Evolutionary conservation across 2,329 filamentous ascomycete genomes (phyloP).

Genomic region (Chaetothyriales sp.): DNA sequence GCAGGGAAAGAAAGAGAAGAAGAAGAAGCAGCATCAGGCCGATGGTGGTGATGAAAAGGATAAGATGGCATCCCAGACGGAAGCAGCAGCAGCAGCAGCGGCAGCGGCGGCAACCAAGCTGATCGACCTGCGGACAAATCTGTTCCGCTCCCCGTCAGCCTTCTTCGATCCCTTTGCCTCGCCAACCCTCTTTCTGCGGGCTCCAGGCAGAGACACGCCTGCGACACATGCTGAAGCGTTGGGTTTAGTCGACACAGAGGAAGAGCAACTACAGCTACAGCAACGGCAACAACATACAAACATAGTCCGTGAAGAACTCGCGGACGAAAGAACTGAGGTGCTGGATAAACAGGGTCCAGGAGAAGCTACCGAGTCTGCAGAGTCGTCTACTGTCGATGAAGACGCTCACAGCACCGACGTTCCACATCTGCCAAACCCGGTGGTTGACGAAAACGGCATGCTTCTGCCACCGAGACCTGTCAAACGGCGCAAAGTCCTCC

Average conservation of each 20-base stretch:
- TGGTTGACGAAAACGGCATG: neutral
- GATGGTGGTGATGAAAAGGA: constrained; percentile 5
- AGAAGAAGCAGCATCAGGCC: constrained; percentile 5
- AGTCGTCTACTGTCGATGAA: neutral
- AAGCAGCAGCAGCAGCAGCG: constrained; percentile 9
- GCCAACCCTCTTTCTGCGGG: constrained; percentile 28
- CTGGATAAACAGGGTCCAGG: too few relatives aligned
- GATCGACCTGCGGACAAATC: constrained; percentile 22
- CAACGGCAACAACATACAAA: neutral
- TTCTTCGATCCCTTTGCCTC: constrained; percentile 32
- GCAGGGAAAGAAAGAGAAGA: constrained; percentile 7
- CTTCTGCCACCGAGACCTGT: neutral
- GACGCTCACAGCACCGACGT: neutral
- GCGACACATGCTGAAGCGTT: constrained; percentile 5
- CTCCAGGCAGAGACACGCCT: constrained; percentile 26
- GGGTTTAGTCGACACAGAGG: constrained; percentile 3
- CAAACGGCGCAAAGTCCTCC: constrained; percentile 13
- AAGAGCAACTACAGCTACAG: too few relatives aligned
- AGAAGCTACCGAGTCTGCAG: too few relatives aligned
- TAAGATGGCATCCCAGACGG: neutral
- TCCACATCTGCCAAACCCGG: neutral
- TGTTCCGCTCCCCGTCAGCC: constrained; percentile 25
- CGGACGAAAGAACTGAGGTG: too few relatives aligned
- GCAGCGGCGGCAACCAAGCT: constrained; percentile 9
- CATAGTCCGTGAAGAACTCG: neutral